Evolutionary conservation across 208 protist species (phyloP), one percentile per base, ranked within the genome.

Genomic region (Leptomonas pyrrhocoris): DNA sequence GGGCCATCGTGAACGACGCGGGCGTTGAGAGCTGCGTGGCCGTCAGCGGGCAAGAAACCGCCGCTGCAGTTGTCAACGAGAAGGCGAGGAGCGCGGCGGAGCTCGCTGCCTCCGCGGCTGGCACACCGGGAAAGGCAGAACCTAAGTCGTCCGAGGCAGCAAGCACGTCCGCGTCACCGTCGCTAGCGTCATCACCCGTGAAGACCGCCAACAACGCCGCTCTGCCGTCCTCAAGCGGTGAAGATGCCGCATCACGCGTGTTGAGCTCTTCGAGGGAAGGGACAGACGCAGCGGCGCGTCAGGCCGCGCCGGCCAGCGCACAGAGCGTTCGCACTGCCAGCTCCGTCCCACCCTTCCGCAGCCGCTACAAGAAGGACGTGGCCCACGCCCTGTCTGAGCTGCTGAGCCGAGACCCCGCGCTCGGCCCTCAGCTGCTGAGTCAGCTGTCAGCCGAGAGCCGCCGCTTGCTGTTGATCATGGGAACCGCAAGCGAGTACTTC

Each of bases 401-500:
- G 43, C 74, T 96, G 27, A 84, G 83, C 62, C 56, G 65, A 28
- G 88, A 96, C 51, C 63, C 80, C 0, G 40, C 48, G 0, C 53
- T 89, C 28, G 85, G 85, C 8, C 60, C 60, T 8, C 60, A 69
- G 42, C 62, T 96, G 21, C 78, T 94, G 23, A 63, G 65, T n/a
- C 56, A 68, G 46, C 74, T 96, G 12, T 86, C 84, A 12, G 86
- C 81, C 7, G 91, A 96, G 51, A 87, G 85, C 40, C 80, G 85
- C 11, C 86, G 91, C 4, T 72, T 93, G 62, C 60, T 96, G 60
- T 73, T 96, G 0, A 83, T 96, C 36, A 90, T 94, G 83, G 82
- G 86, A 2, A 94, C 88, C 9, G 83, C 91, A 13, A 90, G 77
- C 43, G 91, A 96, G 76, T 93, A 93, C 76, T 93, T 92, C 65